Evolutionary conservation across 805 yeast genomes (phyloP).

Genomic region (Cyberlindnera euphorbiiphila): DNA sequence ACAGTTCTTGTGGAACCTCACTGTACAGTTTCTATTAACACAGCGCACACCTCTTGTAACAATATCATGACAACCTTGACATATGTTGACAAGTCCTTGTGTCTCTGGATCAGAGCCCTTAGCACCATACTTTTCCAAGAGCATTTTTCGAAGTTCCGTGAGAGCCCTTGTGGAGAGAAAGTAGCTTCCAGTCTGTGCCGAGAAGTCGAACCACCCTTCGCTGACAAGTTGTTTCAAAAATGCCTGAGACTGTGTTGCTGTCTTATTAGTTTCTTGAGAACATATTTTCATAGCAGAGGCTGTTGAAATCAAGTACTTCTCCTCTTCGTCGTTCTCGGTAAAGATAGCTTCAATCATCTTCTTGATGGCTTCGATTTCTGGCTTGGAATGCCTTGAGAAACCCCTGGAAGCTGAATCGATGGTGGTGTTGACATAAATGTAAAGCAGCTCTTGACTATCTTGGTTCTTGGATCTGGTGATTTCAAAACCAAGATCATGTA

Average conservation of each 20-base stretch:
- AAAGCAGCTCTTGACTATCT: constrained; percentile 30
- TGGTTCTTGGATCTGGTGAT: constrained; percentile 36
- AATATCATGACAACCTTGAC: constrained; percentile 49
- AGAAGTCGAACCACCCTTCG: constrained; percentile 52
- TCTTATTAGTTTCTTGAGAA: constrained; percentile 25
- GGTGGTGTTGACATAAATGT: constrained; percentile 34
- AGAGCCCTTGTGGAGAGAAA: constrained; percentile 39
- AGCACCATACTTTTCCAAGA: constrained; percentile 41
- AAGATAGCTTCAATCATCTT: constrained; percentile 37
- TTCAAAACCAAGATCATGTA: constrained; percentile 34
- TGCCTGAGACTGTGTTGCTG: constrained; percentile 37
- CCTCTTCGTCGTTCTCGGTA: constrained; percentile 16
- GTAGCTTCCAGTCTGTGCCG: constrained; percentile 29
- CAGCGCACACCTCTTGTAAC: constrained; percentile 51
- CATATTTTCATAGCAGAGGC: constrained; percentile 22
- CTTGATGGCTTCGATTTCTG: constrained; percentile 41
- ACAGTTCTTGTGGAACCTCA: constrained; percentile 49
- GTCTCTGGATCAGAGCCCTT: constrained; percentile 18
- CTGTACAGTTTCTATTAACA: constrained; percentile 30
- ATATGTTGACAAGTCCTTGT: constrained; percentile 37
- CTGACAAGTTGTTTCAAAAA: constrained; percentile 39
- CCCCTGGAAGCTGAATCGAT: constrained; percentile 35
- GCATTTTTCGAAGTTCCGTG: constrained; percentile 43
- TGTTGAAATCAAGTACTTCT: constrained; percentile 33
- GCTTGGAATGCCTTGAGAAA: constrained; percentile 32